These are phyloP conservation scores for Chalciporus pseudorubinellus DNA, from an alignment of 768 basidiomycete species.

Conservation along the genomic window DNA sequence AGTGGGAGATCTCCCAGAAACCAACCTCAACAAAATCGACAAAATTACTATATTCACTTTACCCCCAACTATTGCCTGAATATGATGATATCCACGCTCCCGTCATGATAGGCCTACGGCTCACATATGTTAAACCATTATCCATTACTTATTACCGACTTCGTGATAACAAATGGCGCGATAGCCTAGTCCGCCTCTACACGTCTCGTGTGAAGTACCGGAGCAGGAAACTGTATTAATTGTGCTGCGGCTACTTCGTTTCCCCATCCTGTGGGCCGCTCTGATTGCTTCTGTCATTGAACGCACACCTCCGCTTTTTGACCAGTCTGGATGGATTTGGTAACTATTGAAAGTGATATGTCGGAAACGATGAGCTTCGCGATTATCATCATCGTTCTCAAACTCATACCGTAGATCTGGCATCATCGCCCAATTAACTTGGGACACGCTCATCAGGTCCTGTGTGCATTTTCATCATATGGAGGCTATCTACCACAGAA, in stretches of 20 bases:
- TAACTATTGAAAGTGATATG: constrained; percentile 3
- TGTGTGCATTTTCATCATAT: constrained; percentile 15
- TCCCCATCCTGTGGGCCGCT: constrained; percentile 9
- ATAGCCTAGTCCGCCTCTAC: background rate
- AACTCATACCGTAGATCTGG: constrained; percentile 17
- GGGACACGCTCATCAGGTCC: constrained; percentile 7
- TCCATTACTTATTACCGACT: constrained; percentile 1
- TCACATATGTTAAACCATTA: constrained; percentile 13
- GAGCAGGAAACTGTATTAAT: background rate
- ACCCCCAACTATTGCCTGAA: constrained; percentile 17
- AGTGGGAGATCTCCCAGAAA: constrained; percentile 20
- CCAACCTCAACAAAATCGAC: background rate
- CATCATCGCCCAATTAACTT: constrained; percentile 15
- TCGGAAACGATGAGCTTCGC: constrained; percentile 8
- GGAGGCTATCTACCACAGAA: constrained; percentile 10
- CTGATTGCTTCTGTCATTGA: constrained; percentile 5
- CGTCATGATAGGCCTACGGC: constrained; percentile 4
- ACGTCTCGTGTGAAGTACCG: constrained; percentile 17
- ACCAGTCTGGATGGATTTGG: constrained; percentile 12
- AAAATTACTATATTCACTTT: background rate
- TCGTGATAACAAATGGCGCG: background rate
- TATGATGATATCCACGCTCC: constrained; percentile 16
- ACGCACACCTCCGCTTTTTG: constrained; percentile 10
- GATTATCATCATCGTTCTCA: constrained; percentile 22
- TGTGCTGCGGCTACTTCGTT: constrained; percentile 18